phyloP scores from a whole-genome alignment of 2,329 filamentous ascomycete species.

The Triangularia verruculosa region DNA sequence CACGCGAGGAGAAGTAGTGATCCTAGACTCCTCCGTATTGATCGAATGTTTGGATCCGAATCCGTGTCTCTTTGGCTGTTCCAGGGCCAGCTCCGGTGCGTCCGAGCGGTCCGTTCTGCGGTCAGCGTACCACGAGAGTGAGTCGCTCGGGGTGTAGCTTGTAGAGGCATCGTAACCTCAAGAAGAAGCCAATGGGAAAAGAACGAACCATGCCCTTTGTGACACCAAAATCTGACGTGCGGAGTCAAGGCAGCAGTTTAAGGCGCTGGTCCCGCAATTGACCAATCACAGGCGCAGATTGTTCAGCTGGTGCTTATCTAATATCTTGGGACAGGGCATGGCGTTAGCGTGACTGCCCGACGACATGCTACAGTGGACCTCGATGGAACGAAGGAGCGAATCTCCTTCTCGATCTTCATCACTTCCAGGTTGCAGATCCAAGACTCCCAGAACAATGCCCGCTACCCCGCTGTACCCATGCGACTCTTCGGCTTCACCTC shows the following conservation, averaged over 20 bases:
- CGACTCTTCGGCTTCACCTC: background rate
- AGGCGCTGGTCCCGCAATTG: background rate
- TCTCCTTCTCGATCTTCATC: background rate
- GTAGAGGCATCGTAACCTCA: background rate
- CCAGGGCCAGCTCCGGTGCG: background rate
- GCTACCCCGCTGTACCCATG: background rate
- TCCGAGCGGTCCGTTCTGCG: too few species aligned
- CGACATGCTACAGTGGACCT: background rate
- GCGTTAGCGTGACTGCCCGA: background rate
- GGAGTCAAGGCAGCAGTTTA: background rate
- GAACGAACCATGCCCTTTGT: background rate
- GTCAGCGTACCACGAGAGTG: background rate
- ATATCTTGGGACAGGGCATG: background rate
- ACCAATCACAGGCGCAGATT: background rate
- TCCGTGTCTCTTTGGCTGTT: too few species aligned
- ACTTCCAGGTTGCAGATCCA: background rate
- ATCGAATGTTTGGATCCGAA: background rate
- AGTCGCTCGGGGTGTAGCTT: background rate
- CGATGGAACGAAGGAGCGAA: background rate
- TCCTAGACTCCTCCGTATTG: background rate
- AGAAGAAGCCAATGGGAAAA: background rate
- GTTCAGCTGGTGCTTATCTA: background rate
- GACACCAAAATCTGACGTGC: background rate
- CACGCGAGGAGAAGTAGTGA: background rate
- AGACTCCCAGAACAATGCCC: background rate